phyloP scores from a whole-genome alignment of 306 rosid species.

The Spatholobus suberectus region DNA sequence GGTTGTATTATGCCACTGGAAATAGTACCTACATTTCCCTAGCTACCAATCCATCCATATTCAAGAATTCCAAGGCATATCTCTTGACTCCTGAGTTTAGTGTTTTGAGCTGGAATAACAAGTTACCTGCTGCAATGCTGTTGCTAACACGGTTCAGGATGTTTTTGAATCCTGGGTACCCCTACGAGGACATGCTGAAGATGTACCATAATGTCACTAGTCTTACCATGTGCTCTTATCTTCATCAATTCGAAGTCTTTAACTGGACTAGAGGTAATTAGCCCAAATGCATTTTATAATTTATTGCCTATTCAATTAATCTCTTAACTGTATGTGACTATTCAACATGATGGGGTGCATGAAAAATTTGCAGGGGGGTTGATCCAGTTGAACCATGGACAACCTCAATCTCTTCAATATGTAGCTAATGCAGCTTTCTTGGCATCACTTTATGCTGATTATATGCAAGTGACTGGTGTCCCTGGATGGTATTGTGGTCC shows the following conservation, averaged over 20 bases:
- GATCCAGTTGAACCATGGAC: slow-evolving; percentile 59
- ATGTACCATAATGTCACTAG: slow-evolving; percentile 62
- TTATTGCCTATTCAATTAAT: not conserved
- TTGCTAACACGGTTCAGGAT: slow-evolving; percentile 65
- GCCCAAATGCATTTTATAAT: not conserved
- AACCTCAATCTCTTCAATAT: slow-evolving; percentile 61
- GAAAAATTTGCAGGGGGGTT: slow-evolving; percentile 59
- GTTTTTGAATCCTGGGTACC: slow-evolving; percentile 67
- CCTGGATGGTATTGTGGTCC: slow-evolving; percentile 69
- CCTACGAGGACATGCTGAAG: slow-evolving; percentile 63
- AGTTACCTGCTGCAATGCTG: slow-evolving; percentile 73
- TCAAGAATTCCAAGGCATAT: slow-evolving; percentile 54
- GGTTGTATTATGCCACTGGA: slow-evolving; percentile 76
- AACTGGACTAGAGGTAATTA: slow-evolving; percentile 58
- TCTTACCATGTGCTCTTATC: slow-evolving; percentile 76
- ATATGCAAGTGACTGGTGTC: slow-evolving; percentile 51
- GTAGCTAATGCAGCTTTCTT: slow-evolving; percentile 73
- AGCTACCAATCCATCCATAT: slow-evolving; percentile 53
- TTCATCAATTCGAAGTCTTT: slow-evolving; percentile 50
- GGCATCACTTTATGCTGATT: slow-evolving; percentile 67
- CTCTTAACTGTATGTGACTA: not conserved
- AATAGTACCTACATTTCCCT: slow-evolving; percentile 52
- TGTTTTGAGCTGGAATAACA: slow-evolving; percentile 67
- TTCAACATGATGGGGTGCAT: slow-evolving; percentile 1
- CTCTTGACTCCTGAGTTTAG: slow-evolving; percentile 42